Evolutionary conservation across 1,139 yeast species (phyloP).

Genomic region (Hansenula lynferdii): DNA sequence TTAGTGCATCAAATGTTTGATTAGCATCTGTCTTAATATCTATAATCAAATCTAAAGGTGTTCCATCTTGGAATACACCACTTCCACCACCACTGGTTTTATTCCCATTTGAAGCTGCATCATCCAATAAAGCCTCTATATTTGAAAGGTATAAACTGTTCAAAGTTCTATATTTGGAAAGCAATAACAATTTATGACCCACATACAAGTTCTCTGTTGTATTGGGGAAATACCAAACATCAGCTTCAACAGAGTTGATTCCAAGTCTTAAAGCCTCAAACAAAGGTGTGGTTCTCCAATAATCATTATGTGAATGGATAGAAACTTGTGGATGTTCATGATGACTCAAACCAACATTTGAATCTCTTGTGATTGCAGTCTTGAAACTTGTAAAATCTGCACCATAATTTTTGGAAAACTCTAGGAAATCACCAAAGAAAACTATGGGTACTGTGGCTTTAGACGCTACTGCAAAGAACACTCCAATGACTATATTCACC

Average conservation of each 20-base stretch:
- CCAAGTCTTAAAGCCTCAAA: constrained; percentile 59
- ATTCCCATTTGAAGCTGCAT: constrained; percentile 24
- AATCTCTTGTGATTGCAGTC: too few relatives aligned
- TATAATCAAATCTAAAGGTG: constrained; percentile 38
- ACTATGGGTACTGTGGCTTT: too few relatives aligned
- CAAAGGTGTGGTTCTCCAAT: constrained; percentile 61
- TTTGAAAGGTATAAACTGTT: constrained; percentile 51
- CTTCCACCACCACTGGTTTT: constrained; percentile 27
- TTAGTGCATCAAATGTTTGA: constrained; percentile 25
- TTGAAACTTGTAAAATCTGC: too few relatives aligned
- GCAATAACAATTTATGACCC: constrained; percentile 54
- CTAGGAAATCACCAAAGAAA: too few relatives aligned
- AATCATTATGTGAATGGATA: constrained; percentile 73
- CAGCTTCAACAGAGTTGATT: constrained; percentile 63
- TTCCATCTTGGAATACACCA: constrained; percentile 31
- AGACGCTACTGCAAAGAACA: too few relatives aligned
- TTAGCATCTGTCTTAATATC: constrained; percentile 39
- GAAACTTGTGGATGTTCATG: too few relatives aligned
- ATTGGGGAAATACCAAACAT: constrained; percentile 45
- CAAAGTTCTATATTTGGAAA: constrained; percentile 42
- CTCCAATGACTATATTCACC: too few relatives aligned
- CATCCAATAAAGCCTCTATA: constrained; percentile 40
- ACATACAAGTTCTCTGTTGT: constrained; percentile 42
- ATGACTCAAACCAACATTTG: too few relatives aligned
- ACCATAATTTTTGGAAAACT: too few relatives aligned